Evolutionary conservation across 164 flowering plant species (phyloP), one percentile per base, ranked within the genome.

Genomic region (Dillenia turbinata): DNA sequence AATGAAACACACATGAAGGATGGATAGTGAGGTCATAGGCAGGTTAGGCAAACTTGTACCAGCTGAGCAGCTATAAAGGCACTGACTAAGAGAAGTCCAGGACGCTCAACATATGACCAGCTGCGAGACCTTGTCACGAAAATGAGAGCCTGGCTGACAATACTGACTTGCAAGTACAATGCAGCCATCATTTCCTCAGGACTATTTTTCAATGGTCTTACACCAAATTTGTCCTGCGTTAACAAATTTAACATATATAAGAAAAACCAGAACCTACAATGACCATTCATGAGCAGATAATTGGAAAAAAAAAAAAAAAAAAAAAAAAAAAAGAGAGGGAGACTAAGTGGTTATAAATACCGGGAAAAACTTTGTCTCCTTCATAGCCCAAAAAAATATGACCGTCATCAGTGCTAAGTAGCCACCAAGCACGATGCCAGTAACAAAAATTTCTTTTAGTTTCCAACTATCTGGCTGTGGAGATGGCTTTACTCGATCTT

Each of bases 391-490:
- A 75, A 94, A 94, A 82, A 94, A 94, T 44, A 91, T 52, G 13
- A 94, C 96, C 11, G 97, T 89, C 96, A 91, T 85, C 77, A 94
- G 54, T 40, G 92, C 99, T 60, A 87, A 66, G 80, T 94, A 94
- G 56, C 90, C 76, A 50, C 99, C 99, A 65, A 94, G 95, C 46
- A 85, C 93, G 12, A 91, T 56, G 1, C 99, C 99, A 55, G 99
- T 94, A 12, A 95, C 93, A 49, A 94, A 94, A 22, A 94, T 94
- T 64, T 94, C 99, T 57, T 81, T 89, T 52, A 94, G 71, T 65
- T 91, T 94, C 99, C 99, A 94, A 75, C 97, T 91, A 65, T 94
- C 99, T 9, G 99, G 99, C 69, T 79, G 46, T 12, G 99, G 99
- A 60, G 99, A 94, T 60, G 99, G 92, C 83, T 89, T 91, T 52